Evolutionary conservation across 169 alveolate species (phyloP).

Genomic region (Cryptosporidium xiaoi): DNA sequence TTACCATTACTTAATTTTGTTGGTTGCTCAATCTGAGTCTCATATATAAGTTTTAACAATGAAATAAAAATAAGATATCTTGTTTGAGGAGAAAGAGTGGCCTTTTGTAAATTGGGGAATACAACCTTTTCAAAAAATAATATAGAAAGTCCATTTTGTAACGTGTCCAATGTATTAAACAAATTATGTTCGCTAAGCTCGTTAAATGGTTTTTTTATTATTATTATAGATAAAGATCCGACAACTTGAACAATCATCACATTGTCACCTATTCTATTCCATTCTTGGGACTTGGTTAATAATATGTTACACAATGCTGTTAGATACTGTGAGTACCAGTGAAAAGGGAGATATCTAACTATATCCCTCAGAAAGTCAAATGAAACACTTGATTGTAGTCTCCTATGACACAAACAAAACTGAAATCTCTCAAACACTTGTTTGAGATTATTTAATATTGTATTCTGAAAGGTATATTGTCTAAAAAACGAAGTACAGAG

Average conservation of each 20-base stretch:
- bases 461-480: constrained; percentile 81
- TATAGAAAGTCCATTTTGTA: constrained; percentile 41
- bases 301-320: constrained; percentile 82
- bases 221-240: constrained; percentile 34
- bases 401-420: constrained; percentile 85
- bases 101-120: constrained; percentile 54
- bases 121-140: constrained; percentile 58
- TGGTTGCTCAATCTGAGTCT: constrained; percentile 5
- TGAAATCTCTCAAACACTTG: constrained; percentile 84
- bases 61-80: constrained; percentile 43
- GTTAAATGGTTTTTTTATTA: constrained; percentile 34
- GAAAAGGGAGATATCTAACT: constrained; percentile 81
- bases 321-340: constrained; percentile 79
- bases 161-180: constrained; percentile 31
- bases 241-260: constrained; percentile 39
- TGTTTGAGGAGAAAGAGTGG: constrained; percentile 55
- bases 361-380: constrained; percentile 83
- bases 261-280: constrained; percentile 60
- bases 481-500: constrained; percentile 83
- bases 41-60: constrained; percentile 20
- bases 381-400: constrained; percentile 80
- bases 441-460: constrained; percentile 80
- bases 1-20: not conserved
- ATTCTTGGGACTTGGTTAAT: constrained; percentile 77
- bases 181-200: constrained; percentile 16